Evolutionary conservation across 1,284 basidiomycete species (phyloP), one percentile per base, ranked within the genome.

Genomic region (Mrakiaceae sp.): DNA sequence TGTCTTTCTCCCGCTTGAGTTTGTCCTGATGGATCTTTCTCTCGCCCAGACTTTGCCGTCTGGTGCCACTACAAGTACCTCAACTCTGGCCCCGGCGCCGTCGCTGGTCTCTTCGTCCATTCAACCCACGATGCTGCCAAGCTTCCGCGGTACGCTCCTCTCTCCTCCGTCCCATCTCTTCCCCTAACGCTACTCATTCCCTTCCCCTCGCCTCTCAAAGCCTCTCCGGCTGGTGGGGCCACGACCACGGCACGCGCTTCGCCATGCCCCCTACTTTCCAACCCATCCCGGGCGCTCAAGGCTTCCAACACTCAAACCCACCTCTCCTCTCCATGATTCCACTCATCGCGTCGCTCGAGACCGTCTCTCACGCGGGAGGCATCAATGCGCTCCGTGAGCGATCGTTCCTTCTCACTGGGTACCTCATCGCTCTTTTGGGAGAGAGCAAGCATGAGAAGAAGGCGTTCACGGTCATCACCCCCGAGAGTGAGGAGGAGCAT

Each of bases 21-120:
- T 16, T 60, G 47, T 27, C 47, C 14, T 8, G 42, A 55, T 58
- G 39, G 50, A 12, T 51, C 44, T 44, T 68, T 65, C 16, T 67
- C 71, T 52, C 69, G 4, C 11, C 4, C 53, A 66, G 95, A 98
- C 77, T 98, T 98, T 75, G 95, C 94, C 0, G 91, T 92, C 16
- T 97, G 93, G 92, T 97, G 93, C 76, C 89, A 90, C 44, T 97
- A 96, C 81, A 97, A 97, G 79, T 99, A 98, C 77, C 83, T 97
- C 64, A 98, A 96, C 75, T 87, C 91, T 11, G 92, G 96, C 1
- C 94, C 95, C 4, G 94, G 95, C 12, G 91, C 87, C 11, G 95
- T 98, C 64, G 96, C 86, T n/a, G 96, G 94, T 5, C 78, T 93
- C 60, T 96, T 87, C 74, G 80, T 96, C 12, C 92, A 96, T 72